phyloP scores from a whole-genome alignment of 164 flowering plant species.

The Kingdonia uniflora region DNA sequence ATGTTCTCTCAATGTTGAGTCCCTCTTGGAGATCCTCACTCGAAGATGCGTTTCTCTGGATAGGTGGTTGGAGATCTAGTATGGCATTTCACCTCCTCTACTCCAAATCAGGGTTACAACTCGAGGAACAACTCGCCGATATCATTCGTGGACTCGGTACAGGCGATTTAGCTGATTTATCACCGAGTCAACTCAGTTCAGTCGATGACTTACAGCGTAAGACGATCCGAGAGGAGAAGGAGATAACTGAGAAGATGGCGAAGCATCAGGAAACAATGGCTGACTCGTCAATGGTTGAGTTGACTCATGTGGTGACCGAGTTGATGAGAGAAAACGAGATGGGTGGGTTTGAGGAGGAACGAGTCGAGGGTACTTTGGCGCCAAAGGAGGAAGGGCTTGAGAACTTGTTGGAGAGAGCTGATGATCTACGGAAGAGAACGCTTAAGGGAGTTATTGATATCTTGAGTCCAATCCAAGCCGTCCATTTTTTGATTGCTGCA shows the following conservation, averaged over 20 bases:
- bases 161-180: conserved; percentile 38
- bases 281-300: conserved; percentile 40
- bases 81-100: conserved; percentile 62
- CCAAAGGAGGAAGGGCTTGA: conserved; percentile 24
- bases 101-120: conserved; percentile 53
- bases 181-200: conserved; percentile 27
- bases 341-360: conserved; percentile 8
- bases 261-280: conserved; percentile 50
- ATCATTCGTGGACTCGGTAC: conserved; percentile 30
- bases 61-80: conserved; percentile 75
- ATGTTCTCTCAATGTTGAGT: conserved; percentile 34
- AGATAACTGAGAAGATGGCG: conserved; percentile 40
- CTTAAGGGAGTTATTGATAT: conserved; percentile 27
- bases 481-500: conserved; percentile 59
- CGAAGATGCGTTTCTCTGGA: conserved; percentile 73
- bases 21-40: conserved; percentile 48
- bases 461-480: conserved; percentile 37
- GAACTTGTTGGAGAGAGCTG: conserved; percentile 33
- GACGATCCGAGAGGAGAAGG: conserved; percentile 35
- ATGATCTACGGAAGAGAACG: conserved; percentile 43
- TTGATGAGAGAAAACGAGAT: neutral
- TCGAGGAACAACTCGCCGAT: conserved; percentile 34
- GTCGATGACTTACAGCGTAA: conserved; percentile 37
- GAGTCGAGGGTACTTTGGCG: conserved; percentile 22
- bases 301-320: conserved; percentile 30